Conservation (phyloP, 768 basidiomycete species). For the Kondoa malvinella region DNA sequence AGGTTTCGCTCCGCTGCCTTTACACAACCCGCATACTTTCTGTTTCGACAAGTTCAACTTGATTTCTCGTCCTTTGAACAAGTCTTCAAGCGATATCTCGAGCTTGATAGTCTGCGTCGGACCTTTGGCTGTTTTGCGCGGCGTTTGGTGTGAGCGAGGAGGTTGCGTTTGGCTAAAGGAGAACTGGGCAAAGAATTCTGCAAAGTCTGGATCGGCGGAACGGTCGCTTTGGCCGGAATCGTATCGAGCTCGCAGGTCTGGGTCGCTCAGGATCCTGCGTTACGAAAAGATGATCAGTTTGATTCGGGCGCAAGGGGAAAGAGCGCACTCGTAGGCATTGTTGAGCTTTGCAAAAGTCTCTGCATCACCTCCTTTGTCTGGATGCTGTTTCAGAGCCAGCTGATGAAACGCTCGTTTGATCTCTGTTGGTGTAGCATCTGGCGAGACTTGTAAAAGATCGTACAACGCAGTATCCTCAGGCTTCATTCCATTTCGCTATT, state of each 20-base stretch:
- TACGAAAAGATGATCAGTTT: not conserved
- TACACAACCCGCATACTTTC: not conserved
- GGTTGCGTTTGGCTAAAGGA: not conserved
- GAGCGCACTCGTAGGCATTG: not conserved
- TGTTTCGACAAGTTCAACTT: conserved; percentile 1
- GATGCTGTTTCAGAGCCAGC: too few species aligned
- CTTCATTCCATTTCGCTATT: too few species aligned
- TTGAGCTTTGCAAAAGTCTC: not conserved
- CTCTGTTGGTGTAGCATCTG: too few species aligned
- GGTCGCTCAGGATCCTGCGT: not conserved
- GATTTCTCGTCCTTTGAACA: not conserved
- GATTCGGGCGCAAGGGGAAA: not conserved
- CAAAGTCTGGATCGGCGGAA: not conserved
- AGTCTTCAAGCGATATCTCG: not conserved
- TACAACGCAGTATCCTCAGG: too few species aligned
- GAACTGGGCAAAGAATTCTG: not conserved
- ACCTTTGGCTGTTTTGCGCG: not conserved
- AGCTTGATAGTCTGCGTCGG: not conserved
- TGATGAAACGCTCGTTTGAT: too few species aligned
- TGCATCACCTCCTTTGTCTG: too few species aligned
- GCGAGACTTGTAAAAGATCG: too few species aligned
- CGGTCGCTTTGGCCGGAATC: not conserved
- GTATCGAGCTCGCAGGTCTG: not conserved
- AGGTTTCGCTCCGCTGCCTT: not conserved
- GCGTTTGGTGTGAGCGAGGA: not conserved